Percentiles rank a stretch among this genome's conserved stretches.
Conservation (phyloP, 768 basidiomycete species). For the Boletus bicolor region DNA sequence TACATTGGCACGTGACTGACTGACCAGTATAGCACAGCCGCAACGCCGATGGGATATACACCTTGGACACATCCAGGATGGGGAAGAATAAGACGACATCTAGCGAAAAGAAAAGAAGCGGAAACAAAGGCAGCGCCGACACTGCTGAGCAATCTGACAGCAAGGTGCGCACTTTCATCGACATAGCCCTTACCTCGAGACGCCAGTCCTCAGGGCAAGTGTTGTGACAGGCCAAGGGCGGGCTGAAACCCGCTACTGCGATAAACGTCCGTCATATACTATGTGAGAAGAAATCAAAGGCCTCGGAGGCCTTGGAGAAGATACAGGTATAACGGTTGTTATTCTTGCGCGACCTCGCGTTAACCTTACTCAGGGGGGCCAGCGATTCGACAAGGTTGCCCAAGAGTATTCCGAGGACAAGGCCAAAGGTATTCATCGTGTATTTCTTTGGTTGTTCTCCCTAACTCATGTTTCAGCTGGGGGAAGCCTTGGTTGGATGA, state of each 20-base stretch:
- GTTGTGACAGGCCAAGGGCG: conserved; percentile 46
- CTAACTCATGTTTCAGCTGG: conserved; percentile 49
- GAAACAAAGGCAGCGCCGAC: conserved; percentile 16
- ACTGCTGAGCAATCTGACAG: conserved; percentile 17
- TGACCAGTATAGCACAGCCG: conserved; percentile 4
- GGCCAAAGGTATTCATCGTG: conserved; percentile 58
- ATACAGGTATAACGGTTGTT: conserved; percentile 54
- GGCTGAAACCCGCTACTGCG: conserved; percentile 74
- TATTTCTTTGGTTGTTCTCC: background rate
- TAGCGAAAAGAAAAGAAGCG: conserved; percentile 22
- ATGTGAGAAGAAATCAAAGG: conserved; percentile 84
- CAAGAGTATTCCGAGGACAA: conserved; percentile 92
- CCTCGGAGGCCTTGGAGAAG: conserved; percentile 72
- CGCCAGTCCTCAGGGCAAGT: background rate
- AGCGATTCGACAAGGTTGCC: conserved; percentile 84
- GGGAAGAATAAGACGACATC: conserved; percentile 30
- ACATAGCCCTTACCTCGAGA: background rate
- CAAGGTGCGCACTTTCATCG: conserved; percentile 21
- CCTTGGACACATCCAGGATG: conserved; percentile 10
- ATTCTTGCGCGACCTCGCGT: background rate
- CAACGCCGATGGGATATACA: background rate
- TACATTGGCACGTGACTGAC: conserved; percentile 16
- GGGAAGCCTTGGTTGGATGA: conserved; percentile 86
- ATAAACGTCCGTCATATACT: conserved; percentile 85
- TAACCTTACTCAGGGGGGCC: conserved; percentile 53